Evolutionary conservation across 169 alveolate genomes (phyloP).

Genomic region (Plasmodium yoelii): DNA sequence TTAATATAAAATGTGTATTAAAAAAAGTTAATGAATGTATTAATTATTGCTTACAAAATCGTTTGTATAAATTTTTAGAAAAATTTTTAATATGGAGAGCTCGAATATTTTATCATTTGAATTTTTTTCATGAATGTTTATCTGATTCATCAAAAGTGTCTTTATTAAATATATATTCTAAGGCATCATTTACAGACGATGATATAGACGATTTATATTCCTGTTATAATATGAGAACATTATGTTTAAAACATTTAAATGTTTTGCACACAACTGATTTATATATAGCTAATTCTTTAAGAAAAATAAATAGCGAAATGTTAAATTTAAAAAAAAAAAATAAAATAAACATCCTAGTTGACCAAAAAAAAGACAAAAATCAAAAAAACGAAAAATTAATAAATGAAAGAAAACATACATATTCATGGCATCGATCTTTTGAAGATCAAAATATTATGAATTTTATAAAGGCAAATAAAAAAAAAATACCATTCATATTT

Average conservation of each 20-base stretch:
- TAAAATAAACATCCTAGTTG: background rate
- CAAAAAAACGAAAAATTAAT: slow-evolving; percentile 1
- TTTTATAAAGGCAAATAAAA: slow-evolving; percentile 21
- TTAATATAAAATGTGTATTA: slow-evolving; percentile 9
- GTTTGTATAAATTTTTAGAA: slow-evolving; percentile 30
- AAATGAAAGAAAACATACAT: slow-evolving; percentile 46
- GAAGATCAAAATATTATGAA: slow-evolving; percentile 47
- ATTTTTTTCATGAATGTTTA: slow-evolving; percentile 11
- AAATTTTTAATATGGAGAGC: slow-evolving; percentile 65
- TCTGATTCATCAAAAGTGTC: slow-evolving; percentile 50
- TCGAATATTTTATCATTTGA: slow-evolving; percentile 39
- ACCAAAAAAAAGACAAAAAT: background rate
- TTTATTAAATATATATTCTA: slow-evolving; percentile 22
- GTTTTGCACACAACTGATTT: slow-evolving; percentile 22
- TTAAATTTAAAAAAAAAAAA: background rate
- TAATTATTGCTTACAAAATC: slow-evolving; percentile 25
- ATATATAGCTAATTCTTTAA: slow-evolving; percentile 11
- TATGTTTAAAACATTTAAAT: slow-evolving; percentile 19
- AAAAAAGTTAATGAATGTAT: slow-evolving; percentile 26
- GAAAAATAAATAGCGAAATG: background rate
- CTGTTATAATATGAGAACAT: slow-evolving; percentile 15
- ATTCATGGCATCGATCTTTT: slow-evolving; percentile 62
- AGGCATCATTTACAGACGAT: slow-evolving; percentile 8
- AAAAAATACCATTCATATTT: slow-evolving; percentile 57
- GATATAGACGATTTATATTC: background rate